phyloP scores from a whole-genome alignment of 306 rosid species.

The Cucurbita pepo region DNA sequence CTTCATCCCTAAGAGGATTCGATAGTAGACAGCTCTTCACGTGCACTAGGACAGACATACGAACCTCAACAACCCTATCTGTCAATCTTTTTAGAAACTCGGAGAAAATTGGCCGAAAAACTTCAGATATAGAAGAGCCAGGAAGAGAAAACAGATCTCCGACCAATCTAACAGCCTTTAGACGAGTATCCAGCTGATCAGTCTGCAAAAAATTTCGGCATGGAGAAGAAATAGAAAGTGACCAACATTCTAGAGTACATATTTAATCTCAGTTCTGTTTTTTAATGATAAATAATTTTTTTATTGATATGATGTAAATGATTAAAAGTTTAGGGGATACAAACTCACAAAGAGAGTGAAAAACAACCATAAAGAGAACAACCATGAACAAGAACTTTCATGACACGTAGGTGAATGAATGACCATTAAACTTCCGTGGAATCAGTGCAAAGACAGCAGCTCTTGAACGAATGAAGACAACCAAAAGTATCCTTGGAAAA shows the following conservation, averaged over 20 bases:
- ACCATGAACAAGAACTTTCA: no score
- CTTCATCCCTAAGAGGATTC: slow-evolving; percentile 67
- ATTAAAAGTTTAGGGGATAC: no score
- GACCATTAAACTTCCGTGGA: no score
- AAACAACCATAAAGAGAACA: no score
- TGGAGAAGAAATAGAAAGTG: not conserved
- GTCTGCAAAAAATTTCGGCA: slow-evolving; percentile 33
- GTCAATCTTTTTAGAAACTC: slow-evolving; percentile 92
- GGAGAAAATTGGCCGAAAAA: slow-evolving; percentile 78
- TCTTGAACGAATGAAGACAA: no score
- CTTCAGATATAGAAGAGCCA: slow-evolving; percentile 51
- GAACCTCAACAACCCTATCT: slow-evolving; percentile 78
- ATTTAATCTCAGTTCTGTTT: not conserved
- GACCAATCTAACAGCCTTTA: slow-evolving; percentile 78
- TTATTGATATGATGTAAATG: no score
- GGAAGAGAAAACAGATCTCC: slow-evolving; percentile 86
- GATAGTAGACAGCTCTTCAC: slow-evolving; percentile 70
- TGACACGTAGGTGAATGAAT: no score
- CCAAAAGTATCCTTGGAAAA: no score
- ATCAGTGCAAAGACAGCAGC: no score
- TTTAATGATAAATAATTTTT: no score
- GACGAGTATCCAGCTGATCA: slow-evolving; percentile 84
- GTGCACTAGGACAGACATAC: slow-evolving; percentile 76
- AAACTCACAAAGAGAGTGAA: no score
- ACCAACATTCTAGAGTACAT: not conserved